Evolutionary conservation across 1,139 yeast species (phyloP).

Genomic region (Sugiyamaella paludigena): DNA sequence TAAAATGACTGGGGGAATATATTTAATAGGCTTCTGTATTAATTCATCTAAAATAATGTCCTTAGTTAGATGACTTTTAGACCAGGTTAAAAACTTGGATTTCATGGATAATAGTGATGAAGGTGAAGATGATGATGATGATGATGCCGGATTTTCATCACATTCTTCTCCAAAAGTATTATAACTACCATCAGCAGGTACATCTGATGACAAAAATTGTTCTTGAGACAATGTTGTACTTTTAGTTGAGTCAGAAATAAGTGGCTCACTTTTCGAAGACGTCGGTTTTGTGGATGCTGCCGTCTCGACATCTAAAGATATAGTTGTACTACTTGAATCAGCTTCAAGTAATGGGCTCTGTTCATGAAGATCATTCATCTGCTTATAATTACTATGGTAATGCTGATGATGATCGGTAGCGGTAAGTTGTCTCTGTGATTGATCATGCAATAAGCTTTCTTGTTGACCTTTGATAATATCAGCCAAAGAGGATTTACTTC

Average conservation of each 20-base stretch:
- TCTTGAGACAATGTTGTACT: neutral
- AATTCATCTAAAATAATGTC: constrained; percentile 4
- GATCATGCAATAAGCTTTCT: neutral
- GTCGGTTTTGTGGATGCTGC: neutral
- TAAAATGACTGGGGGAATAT: constrained; percentile 73
- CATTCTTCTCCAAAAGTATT: constrained; percentile 7
- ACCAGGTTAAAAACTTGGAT: constrained; percentile 6
- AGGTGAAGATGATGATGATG: neutral
- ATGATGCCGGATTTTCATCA: neutral
- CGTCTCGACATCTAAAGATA: neutral
- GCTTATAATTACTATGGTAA: too few species aligned
- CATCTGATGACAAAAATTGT: neutral
- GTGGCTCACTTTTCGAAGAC: too few species aligned
- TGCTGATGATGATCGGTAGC: constrained; percentile 1
- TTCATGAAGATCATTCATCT: constrained; percentile 1
- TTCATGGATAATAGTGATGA: constrained; percentile 1
- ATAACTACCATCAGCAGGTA: constrained; percentile 2
- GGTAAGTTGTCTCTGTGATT: neutral
- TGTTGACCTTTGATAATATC: constrained; percentile 5
- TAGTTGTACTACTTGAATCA: neutral
- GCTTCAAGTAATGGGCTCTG: constrained; percentile 6
- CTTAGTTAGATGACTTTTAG: constrained; percentile 9
- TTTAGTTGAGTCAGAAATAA: too few species aligned
- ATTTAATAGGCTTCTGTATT: constrained; percentile 45
- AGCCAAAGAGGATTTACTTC: constrained; percentile 7